phyloP scores from a whole-genome alignment of 1,284 basidiomycete genomes.

The Somion occarium region DNA sequence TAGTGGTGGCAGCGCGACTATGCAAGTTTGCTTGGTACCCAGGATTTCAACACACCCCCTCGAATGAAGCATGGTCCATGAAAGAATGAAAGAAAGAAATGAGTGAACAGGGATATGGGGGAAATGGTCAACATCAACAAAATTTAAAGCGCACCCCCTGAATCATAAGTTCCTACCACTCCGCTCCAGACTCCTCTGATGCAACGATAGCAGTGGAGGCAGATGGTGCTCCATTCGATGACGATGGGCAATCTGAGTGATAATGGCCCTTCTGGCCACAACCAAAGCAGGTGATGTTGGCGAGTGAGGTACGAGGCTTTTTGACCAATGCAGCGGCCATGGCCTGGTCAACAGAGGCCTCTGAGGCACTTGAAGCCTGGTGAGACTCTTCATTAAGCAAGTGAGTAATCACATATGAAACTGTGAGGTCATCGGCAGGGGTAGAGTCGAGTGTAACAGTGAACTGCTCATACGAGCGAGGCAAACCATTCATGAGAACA shows the following conservation, averaged over 20 bases:
- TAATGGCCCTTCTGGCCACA: conserved; percentile 3
- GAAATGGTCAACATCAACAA: too few species aligned
- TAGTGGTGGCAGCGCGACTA: too few species aligned
- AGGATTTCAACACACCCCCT: too few species aligned
- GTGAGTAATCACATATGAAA: conserved; percentile 23
- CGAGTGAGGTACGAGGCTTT: not conserved
- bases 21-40: too few species aligned
- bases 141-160: too few species aligned
- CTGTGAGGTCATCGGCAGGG: conserved; percentile 15
- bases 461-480: conserved; percentile 21
- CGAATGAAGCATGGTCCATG: too few species aligned
- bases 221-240: too few species aligned
- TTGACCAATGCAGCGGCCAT: not conserved
- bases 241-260: not conserved
- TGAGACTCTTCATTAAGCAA: conserved; percentile 26
- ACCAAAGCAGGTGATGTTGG: not conserved
- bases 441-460: conserved; percentile 25
- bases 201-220: too few species aligned
- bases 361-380: conserved; percentile 4
- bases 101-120: too few species aligned
- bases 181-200: too few species aligned
- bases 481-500: conserved; percentile 26
- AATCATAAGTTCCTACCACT: too few species aligned
- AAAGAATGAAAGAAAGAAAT: too few species aligned
- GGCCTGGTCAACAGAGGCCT: not conserved